Evolutionary conservation across 2,329 filamentous ascomycete genomes (phyloP), one percentile per base, ranked within the genome.

Genomic region (Beauveria medogensis): DNA sequence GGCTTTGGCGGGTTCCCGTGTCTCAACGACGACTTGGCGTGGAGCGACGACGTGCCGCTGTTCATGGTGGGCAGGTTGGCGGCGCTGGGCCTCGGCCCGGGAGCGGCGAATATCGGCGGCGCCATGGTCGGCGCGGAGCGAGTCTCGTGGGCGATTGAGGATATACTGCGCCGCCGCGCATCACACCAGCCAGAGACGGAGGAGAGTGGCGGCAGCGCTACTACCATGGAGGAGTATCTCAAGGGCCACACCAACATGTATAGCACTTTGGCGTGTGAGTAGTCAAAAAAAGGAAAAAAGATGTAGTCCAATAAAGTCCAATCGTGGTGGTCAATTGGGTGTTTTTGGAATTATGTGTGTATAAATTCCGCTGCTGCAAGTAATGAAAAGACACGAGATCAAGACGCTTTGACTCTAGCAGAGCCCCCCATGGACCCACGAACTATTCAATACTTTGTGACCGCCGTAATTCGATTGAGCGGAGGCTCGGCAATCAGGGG

Each of bases 21-120:
- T 64, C 72, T 93, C 56, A 92, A 82, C 2, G 83, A 92, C 47
- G 89, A 93, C 67, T 75, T 93, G 63, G 88, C 87, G 80, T 93
- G 89, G 90, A 78, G 78, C 43, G 78, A 86, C 0, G 83, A 84
- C n/a, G 82, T 93, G 1, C 90, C 90, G 1, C 72, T 92, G 1
- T 92, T 91, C 68, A 73, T 90, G 62, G 86, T 86, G 0, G 90
- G 88, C 2, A 78, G 84, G 57, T 73, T 92, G 41, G 89, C 87
- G 0, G 83, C 80, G 1, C 70, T 93, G 65, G 80, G 85, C 61
- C 74, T 93, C 0, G 89, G 90, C 0, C 89, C 90, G 12, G 88
- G 85, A 0, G 88, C 87, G 1, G 84, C 83, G 0, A 92, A 92
- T 69, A 75, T 92, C 3, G 89, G 88, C 30, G 90, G 90, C 0